Evolutionary conservation across 331 rosid genomes (phyloP).

Genomic region (Spiraea crenata): DNA sequence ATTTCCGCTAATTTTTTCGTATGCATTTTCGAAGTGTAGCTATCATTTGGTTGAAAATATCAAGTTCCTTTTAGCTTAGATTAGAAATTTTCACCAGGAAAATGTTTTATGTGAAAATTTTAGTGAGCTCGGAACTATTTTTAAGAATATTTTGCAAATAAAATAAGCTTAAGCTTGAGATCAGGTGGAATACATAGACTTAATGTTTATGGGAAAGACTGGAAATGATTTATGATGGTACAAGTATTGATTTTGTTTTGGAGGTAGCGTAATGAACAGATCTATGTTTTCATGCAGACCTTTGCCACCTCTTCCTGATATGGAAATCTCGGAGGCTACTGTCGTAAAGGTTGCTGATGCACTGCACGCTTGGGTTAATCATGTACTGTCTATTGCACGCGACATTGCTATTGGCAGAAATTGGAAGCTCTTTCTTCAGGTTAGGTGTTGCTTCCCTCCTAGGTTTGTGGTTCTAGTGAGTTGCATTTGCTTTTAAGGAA

Average conservation of each 20-base stretch:
- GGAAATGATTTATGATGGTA: not conserved
- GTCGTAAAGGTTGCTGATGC: constrained; percentile 55
- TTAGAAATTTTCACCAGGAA: not conserved
- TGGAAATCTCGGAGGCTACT: constrained; percentile 77
- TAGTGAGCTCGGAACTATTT: not conserved
- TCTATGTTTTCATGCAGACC: constrained; percentile 56
- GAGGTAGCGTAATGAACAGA: constrained; percentile 9
- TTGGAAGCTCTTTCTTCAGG: constrained; percentile 69
- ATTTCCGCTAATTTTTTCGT: not conserved
- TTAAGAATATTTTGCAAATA: not conserved
- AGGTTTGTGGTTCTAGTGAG: not conserved
- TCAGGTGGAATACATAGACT: not conserved
- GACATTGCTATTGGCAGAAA: constrained; percentile 80
- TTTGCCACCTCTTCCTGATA: constrained; percentile 91
- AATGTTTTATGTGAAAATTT: not conserved
- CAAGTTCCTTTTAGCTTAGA: not conserved
- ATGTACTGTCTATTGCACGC: constrained; percentile 56
- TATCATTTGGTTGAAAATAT: not conserved
- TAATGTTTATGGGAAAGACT: not conserved
- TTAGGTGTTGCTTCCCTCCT: constrained; percentile 18
- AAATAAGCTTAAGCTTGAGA: not conserved
- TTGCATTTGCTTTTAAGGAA: not conserved
- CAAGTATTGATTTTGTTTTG: constrained; percentile 14
- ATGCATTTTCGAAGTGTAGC: not conserved
- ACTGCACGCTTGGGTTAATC: constrained; percentile 64